Percentiles rank a stretch among this genome's conserved stretches.
Conservation (phyloP, 495 filamentous ascomycete species). For the Tetracladium marchalianum region DNA sequence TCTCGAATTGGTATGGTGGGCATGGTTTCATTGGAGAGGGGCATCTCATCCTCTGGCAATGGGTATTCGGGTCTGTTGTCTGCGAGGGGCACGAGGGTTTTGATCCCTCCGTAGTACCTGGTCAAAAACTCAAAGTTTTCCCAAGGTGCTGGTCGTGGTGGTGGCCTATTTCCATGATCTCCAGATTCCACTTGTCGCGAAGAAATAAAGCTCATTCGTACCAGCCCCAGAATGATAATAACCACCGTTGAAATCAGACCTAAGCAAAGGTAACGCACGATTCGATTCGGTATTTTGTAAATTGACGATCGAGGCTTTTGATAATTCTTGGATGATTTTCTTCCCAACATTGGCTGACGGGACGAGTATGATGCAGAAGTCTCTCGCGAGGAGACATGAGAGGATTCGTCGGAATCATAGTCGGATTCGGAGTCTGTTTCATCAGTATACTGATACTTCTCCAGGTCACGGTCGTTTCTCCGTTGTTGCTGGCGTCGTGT, state of each 20-base stretch:
- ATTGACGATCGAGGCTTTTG: constrained; percentile 26
- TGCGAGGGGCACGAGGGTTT: constrained; percentile 47
- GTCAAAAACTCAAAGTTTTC: constrained; percentile 72
- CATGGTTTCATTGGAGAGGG: constrained; percentile 23
- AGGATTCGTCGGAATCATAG: constrained; percentile 28
- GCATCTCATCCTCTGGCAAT: constrained; percentile 34
- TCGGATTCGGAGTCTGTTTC: constrained; percentile 34
- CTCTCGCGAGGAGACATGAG: constrained; percentile 27
- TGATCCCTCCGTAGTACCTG: constrained; percentile 77
- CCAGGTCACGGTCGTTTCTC: constrained; percentile 17
- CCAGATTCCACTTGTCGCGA: constrained; percentile 49
- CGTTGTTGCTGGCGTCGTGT: not conserved
- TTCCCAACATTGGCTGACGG: constrained; percentile 43
- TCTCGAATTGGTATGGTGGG: constrained; percentile 16
- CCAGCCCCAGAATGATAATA: constrained; percentile 60
- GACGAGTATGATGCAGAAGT: constrained; percentile 42
- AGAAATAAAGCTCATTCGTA: constrained; percentile 58
- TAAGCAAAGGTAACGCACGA: constrained; percentile 64
- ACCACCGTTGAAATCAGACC: constrained; percentile 56
- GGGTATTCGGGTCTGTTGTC: constrained; percentile 72
- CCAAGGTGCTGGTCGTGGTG: constrained; percentile 60
- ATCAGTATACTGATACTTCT: constrained; percentile 25
- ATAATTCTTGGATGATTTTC: constrained; percentile 9
- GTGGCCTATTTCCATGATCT: constrained; percentile 33
- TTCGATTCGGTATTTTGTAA: constrained; percentile 51